Evolutionary conservation across 139 green algal genomes (phyloP).

Genomic region (Chlorella ohadii): DNA sequence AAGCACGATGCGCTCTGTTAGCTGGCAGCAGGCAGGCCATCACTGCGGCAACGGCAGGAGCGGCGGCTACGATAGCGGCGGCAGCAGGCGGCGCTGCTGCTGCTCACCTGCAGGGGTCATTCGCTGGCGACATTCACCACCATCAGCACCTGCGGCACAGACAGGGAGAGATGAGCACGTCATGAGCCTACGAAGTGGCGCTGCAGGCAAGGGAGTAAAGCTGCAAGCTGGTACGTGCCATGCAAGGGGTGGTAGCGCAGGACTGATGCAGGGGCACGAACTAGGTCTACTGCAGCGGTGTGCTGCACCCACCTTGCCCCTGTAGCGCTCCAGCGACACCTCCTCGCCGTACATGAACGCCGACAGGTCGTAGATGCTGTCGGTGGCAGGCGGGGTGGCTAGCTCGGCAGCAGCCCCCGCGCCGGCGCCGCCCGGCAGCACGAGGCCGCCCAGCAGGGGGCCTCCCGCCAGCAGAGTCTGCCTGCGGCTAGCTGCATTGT

Average conservation of each 20-base stretch:
- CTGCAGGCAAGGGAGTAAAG: not conserved
- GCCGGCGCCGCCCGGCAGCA: constrained; percentile 7
- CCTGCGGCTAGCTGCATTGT: not conserved
- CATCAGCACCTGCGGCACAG: constrained; percentile 62
- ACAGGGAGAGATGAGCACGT: not conserved
- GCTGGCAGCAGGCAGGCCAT: not conserved
- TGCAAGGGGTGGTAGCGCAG: too few species aligned
- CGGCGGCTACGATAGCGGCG: too few species aligned
- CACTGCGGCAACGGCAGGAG: not conserved
- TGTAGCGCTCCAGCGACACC: constrained; percentile 48
- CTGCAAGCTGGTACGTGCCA: not conserved
- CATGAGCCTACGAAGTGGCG: not conserved
- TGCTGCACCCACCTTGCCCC: constrained; percentile 45
- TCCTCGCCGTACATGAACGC: constrained; percentile 62
- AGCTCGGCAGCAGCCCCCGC: too few species aligned
- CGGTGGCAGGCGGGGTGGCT: not conserved
- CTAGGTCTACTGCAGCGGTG: too few species aligned
- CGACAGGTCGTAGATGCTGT: constrained; percentile 63
- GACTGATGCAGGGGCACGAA: too few species aligned
- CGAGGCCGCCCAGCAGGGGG: not conserved
- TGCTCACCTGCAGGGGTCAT: constrained; percentile 63
- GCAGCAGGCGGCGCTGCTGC: too few species aligned
- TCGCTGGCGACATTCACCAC: constrained; percentile 82
- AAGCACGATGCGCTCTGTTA: not conserved
- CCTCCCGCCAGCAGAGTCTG: not conserved